Evolutionary conservation across 2,329 filamentous ascomycete genomes (phyloP), one percentile per base, ranked within the genome.

Genomic region (Alternaria triticimaculans): DNA sequence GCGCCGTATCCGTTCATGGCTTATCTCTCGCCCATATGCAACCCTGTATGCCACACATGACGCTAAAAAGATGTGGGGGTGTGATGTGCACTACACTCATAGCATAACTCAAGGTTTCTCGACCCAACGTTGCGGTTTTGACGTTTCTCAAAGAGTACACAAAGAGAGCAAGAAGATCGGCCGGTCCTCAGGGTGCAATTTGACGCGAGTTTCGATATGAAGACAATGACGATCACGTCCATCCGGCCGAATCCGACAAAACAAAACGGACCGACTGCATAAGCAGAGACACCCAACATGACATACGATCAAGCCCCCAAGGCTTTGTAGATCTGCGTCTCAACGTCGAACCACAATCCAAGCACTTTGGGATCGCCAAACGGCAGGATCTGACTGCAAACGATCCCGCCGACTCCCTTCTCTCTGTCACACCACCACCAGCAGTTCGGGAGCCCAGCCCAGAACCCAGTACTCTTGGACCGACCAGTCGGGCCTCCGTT

Each of bases 401-500:
- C 71, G 33, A 78, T 74, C 12, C 76, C 75, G 0, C 82, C 87
- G n/a, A 89, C 78, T 0, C 85, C 87, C 46, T 85, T 85, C 70
- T 88, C 85, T 8, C 87, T 79, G 75, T 89, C 88, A 48, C 78
- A 82, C 87, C 87, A 89, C 87, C 87, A 89, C 74, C 82, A 89
- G 33, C 87, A 69, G 71, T 90, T 90, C 3, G 86, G 76, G n/a
- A 89, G 70, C 0, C 88, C 88, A 0, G 85, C 85, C 88, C 88
- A 90, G 63, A 81, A 82, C 0, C 68, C 87, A 0, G 86, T 87
- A 1, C 80, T 77, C 58, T 68, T 71, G 10, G 67, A 68, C 41
- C 69, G 63, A 20, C 72, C 72, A 12, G 71, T 74, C n/a, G 64
- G 51, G 28, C 71, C 70, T 51, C 68, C 71, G 15, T 75, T 73